Evolutionary conservation across 177 flowering plant genomes (phyloP).

Genomic region (Vitis hybrid): DNA sequence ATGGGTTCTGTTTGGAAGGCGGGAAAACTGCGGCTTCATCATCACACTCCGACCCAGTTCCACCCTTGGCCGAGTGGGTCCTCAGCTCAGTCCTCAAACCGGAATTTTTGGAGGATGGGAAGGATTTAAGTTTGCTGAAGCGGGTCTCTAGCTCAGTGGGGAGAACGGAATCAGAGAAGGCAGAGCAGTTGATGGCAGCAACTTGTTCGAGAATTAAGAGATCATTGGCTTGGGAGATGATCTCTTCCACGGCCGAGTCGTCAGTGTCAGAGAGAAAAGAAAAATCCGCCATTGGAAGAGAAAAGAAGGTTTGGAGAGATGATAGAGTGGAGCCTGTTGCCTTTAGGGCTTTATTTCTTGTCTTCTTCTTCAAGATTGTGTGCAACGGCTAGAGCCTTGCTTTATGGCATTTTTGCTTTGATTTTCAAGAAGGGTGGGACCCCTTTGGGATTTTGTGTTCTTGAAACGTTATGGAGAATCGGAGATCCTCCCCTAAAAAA

Average conservation of each 20-base stretch:
- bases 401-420: too few relatives aligned
- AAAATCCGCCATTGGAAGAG: conserved; percentile 39
- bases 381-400: too few relatives aligned
- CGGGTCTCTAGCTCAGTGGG: conserved; percentile 53
- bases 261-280: conserved; percentile 41
- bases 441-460: too few relatives aligned
- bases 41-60: background rate
- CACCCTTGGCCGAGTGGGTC: background rate
- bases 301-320: background rate
- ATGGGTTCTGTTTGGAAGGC: conserved; percentile 8
- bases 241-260: conserved; percentile 50
- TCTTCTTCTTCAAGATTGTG: too few relatives aligned
- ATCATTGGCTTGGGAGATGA: conserved; percentile 50
- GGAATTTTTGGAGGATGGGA: too few relatives aligned
- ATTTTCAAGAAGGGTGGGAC: too few relatives aligned
- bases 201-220: conserved; percentile 50
- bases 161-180: conserved; percentile 39
- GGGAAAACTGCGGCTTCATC: background rate
- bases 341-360: too few relatives aligned
- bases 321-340: background rate
- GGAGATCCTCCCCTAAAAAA: too few relatives aligned
- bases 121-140: conserved; percentile 18
- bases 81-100: too few relatives aligned
- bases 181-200: conserved; percentile 51
- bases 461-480: too few relatives aligned